A percentile compares a stretch with the other conserved stretches of the same genome.
Conservation (phyloP, 176 grass and related monocot species). For the Zizania latifolia region DNA sequence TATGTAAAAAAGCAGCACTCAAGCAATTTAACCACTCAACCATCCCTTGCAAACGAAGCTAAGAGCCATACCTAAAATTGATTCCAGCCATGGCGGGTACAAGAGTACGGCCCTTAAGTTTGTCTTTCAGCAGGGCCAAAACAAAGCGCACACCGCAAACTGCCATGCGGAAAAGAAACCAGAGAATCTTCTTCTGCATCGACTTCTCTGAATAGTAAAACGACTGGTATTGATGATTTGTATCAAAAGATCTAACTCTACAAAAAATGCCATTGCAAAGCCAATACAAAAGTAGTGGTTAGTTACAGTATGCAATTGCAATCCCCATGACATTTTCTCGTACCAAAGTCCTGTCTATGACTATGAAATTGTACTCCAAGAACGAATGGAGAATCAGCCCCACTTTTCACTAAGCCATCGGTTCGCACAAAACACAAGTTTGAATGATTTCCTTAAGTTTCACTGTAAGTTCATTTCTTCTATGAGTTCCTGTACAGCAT, state of each 20-base stretch:
- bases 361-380: background rate
- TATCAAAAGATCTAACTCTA: background rate
- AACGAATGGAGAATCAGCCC: too few relatives aligned
- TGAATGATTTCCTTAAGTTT: background rate
- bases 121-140: background rate
- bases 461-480: background rate
- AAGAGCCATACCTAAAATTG: background rate
- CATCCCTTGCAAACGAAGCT: background rate
- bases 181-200: background rate
- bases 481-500: slow-evolving; percentile 17
- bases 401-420: background rate
- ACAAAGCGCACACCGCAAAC: too few relatives aligned
- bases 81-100: background rate
- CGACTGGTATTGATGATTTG: background rate
- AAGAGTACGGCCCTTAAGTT: background rate
- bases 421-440: slow-evolving; percentile 4
- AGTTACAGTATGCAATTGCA: background rate
- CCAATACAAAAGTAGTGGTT: background rate
- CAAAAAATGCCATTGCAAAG: background rate
- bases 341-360: background rate
- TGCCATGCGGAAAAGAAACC: background rate
- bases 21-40: background rate
- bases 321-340: background rate
- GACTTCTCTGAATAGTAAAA: background rate
- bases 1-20: background rate